Percentiles rank a stretch among this genome's conserved stretches.
phyloP scores from a whole-genome alignment of 495 filamentous ascomycete genomes.

The Talaromyces nanjingensis region DNA sequence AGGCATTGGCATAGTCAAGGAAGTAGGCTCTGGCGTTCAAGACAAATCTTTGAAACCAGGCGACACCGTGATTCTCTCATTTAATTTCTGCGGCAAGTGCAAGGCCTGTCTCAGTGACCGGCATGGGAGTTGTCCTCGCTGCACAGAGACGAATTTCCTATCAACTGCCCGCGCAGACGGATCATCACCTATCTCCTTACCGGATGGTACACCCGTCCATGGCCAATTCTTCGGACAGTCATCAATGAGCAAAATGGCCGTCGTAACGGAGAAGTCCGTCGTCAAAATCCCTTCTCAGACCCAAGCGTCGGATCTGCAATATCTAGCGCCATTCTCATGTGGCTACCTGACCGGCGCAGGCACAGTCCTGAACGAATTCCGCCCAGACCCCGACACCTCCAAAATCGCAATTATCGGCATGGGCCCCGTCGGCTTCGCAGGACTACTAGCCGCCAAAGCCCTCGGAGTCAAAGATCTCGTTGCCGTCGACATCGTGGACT shows the following conservation, averaged over 20 bases:
- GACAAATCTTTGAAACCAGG: slow-evolving; percentile 24
- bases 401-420: slow-evolving; percentile 31
- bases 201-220: slow-evolving; percentile 21
- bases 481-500: slow-evolving; percentile 35
- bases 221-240: slow-evolving; percentile 41
- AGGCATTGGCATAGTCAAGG: slow-evolving; percentile 41
- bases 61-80: slow-evolving; percentile 20
- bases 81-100: slow-evolving; percentile 32
- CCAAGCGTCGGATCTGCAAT: slow-evolving; percentile 17
- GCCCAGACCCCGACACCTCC: slow-evolving; percentile 14
- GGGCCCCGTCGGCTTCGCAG: slow-evolving; percentile 38
- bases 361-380: slow-evolving; percentile 34
- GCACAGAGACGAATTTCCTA: slow-evolving; percentile 32
- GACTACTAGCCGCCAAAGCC: slow-evolving; percentile 25
- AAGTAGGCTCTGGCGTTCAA: slow-evolving; percentile 34
- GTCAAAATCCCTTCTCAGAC: slow-evolving; percentile 19
- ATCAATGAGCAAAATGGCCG: slow-evolving; percentile 29
- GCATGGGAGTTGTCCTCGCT: slow-evolving; percentile 23
- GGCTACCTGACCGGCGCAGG: slow-evolving; percentile 43
- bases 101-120: slow-evolving; percentile 15
- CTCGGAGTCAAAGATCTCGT: slow-evolving; percentile 23
- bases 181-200: background rate
- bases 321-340: slow-evolving; percentile 36
- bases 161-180: background rate
- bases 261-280: slow-evolving; percentile 24